phyloP scores from a whole-genome alignment of 2,329 filamentous ascomycete species.

The Botrytis aclada region DNA sequence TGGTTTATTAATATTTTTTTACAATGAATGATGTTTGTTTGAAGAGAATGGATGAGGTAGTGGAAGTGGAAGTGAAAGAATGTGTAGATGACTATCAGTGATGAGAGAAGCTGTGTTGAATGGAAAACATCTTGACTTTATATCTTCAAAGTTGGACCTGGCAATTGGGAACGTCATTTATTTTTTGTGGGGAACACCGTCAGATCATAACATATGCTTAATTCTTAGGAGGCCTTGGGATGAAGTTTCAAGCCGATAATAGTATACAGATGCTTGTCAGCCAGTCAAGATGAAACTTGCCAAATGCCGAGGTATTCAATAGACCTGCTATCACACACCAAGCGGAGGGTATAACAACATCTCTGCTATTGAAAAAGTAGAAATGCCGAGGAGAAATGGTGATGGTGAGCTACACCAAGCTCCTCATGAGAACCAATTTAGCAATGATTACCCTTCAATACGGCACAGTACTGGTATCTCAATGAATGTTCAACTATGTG shows the following conservation, averaged over 20 bases:
- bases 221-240: not conserved
- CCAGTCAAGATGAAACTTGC: not conserved
- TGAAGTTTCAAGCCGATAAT: slow-evolving; percentile 3
- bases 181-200: not conserved
- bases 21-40: not conserved
- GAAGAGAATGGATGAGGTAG: not conserved
- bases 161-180: not conserved
- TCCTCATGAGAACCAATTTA: not conserved
- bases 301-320: not conserved
- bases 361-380: not conserved
- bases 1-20: not conserved
- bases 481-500: not conserved
- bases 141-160: not conserved
- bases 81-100: not conserved
- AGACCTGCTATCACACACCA: not conserved
- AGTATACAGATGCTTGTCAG: not conserved
- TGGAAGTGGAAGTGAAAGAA: not conserved
- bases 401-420: not conserved
- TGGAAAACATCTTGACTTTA: not conserved
- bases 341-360: not conserved
- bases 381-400: not conserved
- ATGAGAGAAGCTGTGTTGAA: not conserved
- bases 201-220: not conserved
- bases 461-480: not conserved
- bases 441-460: not conserved